Evolutionary conservation across 805 yeast species (phyloP), one percentile per base, ranked within the genome.

Genomic region (Candida chilensis): DNA sequence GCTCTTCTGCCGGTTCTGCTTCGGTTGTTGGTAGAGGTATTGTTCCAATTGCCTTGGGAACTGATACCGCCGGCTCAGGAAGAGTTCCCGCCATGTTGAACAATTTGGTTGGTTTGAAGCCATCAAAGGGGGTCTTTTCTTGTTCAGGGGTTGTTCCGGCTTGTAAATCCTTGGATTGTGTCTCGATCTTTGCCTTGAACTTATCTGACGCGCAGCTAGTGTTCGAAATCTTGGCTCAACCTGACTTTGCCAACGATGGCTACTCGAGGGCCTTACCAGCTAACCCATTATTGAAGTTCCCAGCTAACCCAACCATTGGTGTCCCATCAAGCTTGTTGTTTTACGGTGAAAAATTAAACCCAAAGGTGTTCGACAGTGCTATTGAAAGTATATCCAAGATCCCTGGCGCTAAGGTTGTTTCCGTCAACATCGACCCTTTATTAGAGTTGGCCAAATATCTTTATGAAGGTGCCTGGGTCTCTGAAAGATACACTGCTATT

Each of bases 381-480:
- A 66, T 88, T 14, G 68, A 67, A 16, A 55, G 57, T 25, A 60
- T 80, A 35, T 53, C 61, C 25, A 44, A 57, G 25, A 43, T 69
- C 11, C 82, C 84, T 30, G 83, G 80, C 26, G 70, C 69, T 31
- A 60, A 63, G 24, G 56, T 84, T 17, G 67, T 72, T 15, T 60
- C 75, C 8, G 52, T 78, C 26, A 88, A 86, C 54, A 88, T 90
- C 50, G 54, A 78, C 12, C 83, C 87, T 4, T 62, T 90, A 24
- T 62, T 84, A 37, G 82, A 81, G 21, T 65, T 90, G 34, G 98
- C 97, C 12, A 74, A 74, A 42, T 83, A 92, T 48, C 67, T 90
- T 21, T 90, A 90, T 51, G 96, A 90, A 48, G 98, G 98, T 35
- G 83, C 97, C n/a, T 90, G 98, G 98, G 97, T 90, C 8, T 85